These are phyloP conservation scores for Spinellus fusiger DNA, from an alignment of 192 early-diverging fungal species.

Conservation along the genomic window DNA sequence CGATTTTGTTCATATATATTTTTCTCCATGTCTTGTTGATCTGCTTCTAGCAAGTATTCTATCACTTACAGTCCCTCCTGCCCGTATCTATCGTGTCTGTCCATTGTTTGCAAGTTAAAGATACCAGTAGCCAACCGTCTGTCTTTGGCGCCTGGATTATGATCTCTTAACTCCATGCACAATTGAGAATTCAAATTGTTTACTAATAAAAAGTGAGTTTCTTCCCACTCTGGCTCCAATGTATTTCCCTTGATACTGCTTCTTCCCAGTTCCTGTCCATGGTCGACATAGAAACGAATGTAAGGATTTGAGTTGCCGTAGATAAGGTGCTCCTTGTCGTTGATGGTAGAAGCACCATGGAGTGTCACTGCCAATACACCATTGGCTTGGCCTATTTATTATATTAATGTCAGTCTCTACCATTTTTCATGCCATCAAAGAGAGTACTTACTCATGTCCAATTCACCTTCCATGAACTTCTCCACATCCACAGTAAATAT, in stretches of 20 bases:
- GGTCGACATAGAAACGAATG: conserved; percentile 27
- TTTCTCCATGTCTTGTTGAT: not conserved
- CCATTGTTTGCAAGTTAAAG: conserved; percentile 10
- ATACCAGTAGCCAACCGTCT: conserved; percentile 18
- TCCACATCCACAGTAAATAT: conserved; percentile 28
- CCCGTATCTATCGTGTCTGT: not conserved
- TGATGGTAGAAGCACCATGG: conserved; percentile 15
- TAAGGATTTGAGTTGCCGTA: conserved; percentile 16
- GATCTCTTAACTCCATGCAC: conserved; percentile 16
- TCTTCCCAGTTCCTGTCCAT: conserved; percentile 24
- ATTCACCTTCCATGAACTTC: conserved; percentile 21
- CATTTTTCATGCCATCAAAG: not conserved
- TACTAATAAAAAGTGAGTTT: conserved; percentile 21
- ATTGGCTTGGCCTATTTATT: conserved; percentile 16
- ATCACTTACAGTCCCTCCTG: conserved; percentile 27
- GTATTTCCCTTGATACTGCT: conserved; percentile 13
- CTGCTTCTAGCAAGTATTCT: not conserved
- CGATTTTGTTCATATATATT: not conserved
- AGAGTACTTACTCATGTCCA: conserved; percentile 24
- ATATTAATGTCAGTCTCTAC: not conserved
- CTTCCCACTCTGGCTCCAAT: conserved; percentile 26
- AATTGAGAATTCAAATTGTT: conserved; percentile 20
- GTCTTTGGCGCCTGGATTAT: conserved; percentile 18
- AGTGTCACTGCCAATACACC: conserved; percentile 28
- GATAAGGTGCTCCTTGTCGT: not conserved